phyloP scores from a whole-genome alignment of 331 rosid genomes.

The Malus hybrid region DNA sequence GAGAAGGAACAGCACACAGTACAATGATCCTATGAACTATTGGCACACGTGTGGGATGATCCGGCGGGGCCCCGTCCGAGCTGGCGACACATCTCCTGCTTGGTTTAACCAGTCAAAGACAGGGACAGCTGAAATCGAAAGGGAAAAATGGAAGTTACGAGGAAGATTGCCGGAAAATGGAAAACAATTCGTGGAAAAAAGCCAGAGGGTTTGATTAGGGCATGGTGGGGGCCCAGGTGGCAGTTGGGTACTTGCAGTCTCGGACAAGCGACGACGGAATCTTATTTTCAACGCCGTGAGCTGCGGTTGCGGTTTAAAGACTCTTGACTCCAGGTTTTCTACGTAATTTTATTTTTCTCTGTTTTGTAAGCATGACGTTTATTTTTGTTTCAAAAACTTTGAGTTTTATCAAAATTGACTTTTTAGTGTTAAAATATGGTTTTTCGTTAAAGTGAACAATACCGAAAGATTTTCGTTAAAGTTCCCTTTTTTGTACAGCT shows the following conservation, averaged over 20 bases:
- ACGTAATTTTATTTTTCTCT: neutral
- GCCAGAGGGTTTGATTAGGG: neutral
- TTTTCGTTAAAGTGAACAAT: too few relatives aligned
- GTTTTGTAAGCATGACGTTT: neutral
- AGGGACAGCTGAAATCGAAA: constrained; percentile 7
- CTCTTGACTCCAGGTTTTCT: neutral
- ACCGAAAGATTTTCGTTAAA: too few relatives aligned
- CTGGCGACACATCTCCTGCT: constrained; percentile 27
- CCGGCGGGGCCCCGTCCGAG: constrained; percentile 23
- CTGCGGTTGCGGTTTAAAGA: neutral
- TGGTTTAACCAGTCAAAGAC: constrained; percentile 8
- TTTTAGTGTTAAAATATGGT: too few relatives aligned
- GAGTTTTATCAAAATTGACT: too few relatives aligned
- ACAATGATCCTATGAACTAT: neutral
- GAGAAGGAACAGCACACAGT: neutral
- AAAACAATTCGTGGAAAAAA: neutral
- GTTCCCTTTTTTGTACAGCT: too few relatives aligned
- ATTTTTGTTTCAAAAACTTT: too few relatives aligned
- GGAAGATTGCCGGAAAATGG: neutral
- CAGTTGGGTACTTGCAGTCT: neutral
- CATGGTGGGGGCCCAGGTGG: neutral
- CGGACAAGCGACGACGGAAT: neutral
- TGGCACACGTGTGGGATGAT: constrained; percentile 11
- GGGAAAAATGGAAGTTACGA: neutral
- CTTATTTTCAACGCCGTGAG: neutral